Evolutionary conservation across 768 basidiomycete species (phyloP), one percentile per base, ranked within the genome.

Genomic region (Hygrocybe coccinea): DNA sequence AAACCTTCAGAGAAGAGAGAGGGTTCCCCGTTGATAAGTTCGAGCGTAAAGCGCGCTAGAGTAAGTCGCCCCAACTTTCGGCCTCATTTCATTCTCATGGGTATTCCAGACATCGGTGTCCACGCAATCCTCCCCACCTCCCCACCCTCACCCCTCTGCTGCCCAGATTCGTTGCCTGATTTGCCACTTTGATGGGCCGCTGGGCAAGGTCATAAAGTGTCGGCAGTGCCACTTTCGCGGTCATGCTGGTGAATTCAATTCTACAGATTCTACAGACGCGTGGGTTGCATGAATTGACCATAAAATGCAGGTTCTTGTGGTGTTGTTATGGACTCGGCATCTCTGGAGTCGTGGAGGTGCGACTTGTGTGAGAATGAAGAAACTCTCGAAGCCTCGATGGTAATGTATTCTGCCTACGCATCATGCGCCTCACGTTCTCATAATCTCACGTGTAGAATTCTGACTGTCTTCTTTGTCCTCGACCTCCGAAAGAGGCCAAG

Each of bases 361-460:
- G 93, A 95, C 49, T 69, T 95, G 24, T 97, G 94, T 66, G 78
- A 82, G 63, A 95, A 95, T 61, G 86, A 90, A 62, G 86, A 89
- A 67, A 79, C 80, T 0, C 74, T 85, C 50, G 93, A 95, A 67
- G 86, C 86, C 5, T 87, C 88, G n/a, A 68, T 92, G 63, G 93
- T 92, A 68, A 15, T 29, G 24, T 52, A 22, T 47, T 52, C 46
- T 36, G 34, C n/a, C n/a, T n/a, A n/a, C n/a, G n/a, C 24, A 56
- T 49, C 46, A 35, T 36, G 55, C 21, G 29, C 37, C 33, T 51
- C 34, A 24, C 36, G 12, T 60, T 47, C 49, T 59, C 11, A 56
- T 15, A 15, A 49, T 2, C 22, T 25, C 33, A 8, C 3, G 21
- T 29, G 10, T 65, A 95, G 93, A 86, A 84, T 61, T 75, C 84